Base-by-base conservation (phyloP, 2,329 filamentous ascomycete species). In the Botryotinia globosa region DNA sequence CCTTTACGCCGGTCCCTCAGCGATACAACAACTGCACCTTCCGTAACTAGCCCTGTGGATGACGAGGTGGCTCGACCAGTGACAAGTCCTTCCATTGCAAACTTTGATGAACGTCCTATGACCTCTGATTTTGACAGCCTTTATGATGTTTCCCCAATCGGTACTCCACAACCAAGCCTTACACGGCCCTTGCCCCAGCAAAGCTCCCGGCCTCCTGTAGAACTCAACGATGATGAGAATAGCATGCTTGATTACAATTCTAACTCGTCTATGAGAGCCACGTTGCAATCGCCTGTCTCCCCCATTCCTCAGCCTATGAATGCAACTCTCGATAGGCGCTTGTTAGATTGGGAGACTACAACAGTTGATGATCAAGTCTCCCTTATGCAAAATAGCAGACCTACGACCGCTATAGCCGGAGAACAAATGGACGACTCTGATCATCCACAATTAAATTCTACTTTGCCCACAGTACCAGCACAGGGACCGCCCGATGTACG, bases 1-100 rank as follows among this genome's bases (percentile, higher is more conserved):
- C 74, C 76, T 48, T 81, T 82, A 71, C 81, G 81, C 14, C 80
- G 82, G 58, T 79, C 81, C 14, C 75, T 80, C 14, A 84, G 82
- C 73, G 82, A 83, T 69, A 81, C 82, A 10, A 81, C 79, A 12
- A 78, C 77, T 8, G 74, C 78, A 54, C 80, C 76, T 62, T 34
- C 73, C 34, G 74, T 76, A 37, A 73, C 74, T 25, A 69, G 75
- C 45, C 77, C 77, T 61, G 65, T 75, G n/a, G 72, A 77, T 22
- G 76, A 79, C 10, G 80, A 81, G 37, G 45, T 74, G 16, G 69
- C 76, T 8, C 76, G 81, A 9, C 81, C 81, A 10, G 74, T 77
- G 61, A 82, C 82, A n/a, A 83, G 79, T 62, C 80, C 77, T n/a
- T 34, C 48, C 14, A 67, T 62, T 37, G 56, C 73, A 66, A 62